Base-by-base conservation (phyloP, 306 rosid genomes). In the Hippophae tibetana region DNA sequence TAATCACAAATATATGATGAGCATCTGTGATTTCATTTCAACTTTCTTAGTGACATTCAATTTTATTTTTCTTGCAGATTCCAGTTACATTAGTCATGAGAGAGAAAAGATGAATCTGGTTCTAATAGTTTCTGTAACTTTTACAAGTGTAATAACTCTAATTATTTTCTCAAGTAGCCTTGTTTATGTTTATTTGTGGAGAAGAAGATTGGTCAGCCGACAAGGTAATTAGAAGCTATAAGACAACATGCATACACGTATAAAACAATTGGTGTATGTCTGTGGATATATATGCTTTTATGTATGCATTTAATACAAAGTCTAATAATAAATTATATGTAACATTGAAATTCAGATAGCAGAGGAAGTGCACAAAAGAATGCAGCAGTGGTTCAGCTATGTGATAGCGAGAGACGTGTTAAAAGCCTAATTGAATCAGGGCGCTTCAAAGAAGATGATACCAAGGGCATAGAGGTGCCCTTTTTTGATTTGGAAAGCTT, bases 401-500 rank as follows among this genome's bases (percentile, higher is more conserved):
- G 75, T 57, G 86, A 77, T 53, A 69, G 74, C 38, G 78, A 61
- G 45, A 65, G 70, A 43, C 63, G 61, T 13, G 64, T 69, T 25
- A 56, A 66, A 58, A 87, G 80, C 70, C 52, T 83, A 38, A 83
- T 83, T 51, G 86, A 75, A 65, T 76, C 90, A 8, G 77, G 78
- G 51, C 59, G 80, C 47, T 70, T 76, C 68, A 74, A 77, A 65
- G 90, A 76, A 27, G 80, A 81, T 14, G 77, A 83, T 72, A 73
- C 76, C 48, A 76, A 81, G 11, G 82, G 84, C 63, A 64, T 83
- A 27, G 87, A 86, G 55, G 77, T 83, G 58, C 90, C 90, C 1
- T 76, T 70, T 66, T 86, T 83, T 51, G 84, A 81, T 72, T 69
- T 83, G 53, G 90, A 76, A 63, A 77, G 69, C 62, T 75, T 86